Evolutionary conservation across 2,329 filamentous ascomycete genomes (phyloP).

Genomic region (Blumeria graminis): DNA sequence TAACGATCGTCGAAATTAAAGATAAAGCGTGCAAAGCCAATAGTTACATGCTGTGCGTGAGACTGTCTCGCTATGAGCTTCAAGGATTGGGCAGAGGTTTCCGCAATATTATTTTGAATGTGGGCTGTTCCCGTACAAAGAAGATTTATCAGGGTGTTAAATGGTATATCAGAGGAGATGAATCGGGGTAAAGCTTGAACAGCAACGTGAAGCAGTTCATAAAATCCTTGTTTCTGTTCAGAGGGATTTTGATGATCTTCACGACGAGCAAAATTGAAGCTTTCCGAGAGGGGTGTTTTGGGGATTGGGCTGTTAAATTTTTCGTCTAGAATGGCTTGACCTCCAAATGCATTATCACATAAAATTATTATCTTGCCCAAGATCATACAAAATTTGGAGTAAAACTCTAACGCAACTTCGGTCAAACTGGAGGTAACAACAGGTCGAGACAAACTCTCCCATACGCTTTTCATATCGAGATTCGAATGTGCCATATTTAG

Average conservation of each 20-base stretch:
- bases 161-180: conserved; percentile 68
- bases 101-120: conserved; percentile 75
- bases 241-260: conserved; percentile 49
- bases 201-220: conserved; percentile 82
- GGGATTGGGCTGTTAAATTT: conserved; percentile 73
- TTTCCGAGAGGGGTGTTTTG: conserved; percentile 85
- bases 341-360: conserved; percentile 91
- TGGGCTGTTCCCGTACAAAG: conserved; percentile 93
- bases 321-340: conserved; percentile 83
- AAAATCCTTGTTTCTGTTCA: conserved; percentile 84
- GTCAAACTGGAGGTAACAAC: conserved; percentile 38
- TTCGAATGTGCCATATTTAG: conserved; percentile 7
- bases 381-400: conserved; percentile 80
- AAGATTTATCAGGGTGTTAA: conserved; percentile 82
- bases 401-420: conserved; percentile 62
- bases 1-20: conserved; percentile 97
- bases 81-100: conserved; percentile 73
- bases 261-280: conserved; percentile 68
- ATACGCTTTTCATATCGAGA: conserved; percentile 17
- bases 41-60: conserved; percentile 84
- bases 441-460: conserved; percentile 42
- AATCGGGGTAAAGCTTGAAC: conserved; percentile 92
- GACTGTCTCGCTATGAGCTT: conserved; percentile 89
- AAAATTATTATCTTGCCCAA: conserved; percentile 88
- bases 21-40: conserved; percentile 90